phyloP scores from a whole-genome alignment of 2,329 filamentous ascomycete species.

The Pseudogymnoascus sp. region DNA sequence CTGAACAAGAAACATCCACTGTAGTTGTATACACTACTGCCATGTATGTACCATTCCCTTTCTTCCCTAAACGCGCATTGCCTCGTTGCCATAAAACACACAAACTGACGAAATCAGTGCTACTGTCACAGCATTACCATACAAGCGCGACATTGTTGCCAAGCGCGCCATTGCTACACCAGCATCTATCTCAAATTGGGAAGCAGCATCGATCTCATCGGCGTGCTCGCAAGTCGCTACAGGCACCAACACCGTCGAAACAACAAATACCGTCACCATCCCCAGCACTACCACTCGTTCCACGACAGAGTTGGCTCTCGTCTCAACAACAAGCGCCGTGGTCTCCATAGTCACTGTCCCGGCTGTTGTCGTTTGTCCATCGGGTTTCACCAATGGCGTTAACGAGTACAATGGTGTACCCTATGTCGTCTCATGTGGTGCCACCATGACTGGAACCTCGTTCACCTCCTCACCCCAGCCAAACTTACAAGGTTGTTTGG shows the following conservation, averaged over 20 bases:
- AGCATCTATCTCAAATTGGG: not conserved
- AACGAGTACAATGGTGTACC: not conserved
- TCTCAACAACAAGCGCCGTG: not conserved
- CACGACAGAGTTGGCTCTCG: not conserved
- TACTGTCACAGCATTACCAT: not conserved
- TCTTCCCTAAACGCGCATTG: not conserved
- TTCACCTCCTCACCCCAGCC: not conserved
- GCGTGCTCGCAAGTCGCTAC: not conserved
- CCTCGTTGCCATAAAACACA: not conserved
- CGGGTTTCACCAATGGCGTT: not conserved
- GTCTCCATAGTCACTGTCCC: not conserved
- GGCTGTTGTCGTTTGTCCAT: not conserved
- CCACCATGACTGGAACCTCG: not conserved
- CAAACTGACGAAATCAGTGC: not conserved
- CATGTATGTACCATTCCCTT: not conserved
- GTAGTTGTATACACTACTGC: not conserved
- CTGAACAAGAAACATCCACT: not conserved
- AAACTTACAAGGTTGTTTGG: not conserved
- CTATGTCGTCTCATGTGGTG: not conserved
- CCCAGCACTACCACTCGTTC: not conserved
- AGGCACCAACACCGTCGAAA: not conserved
- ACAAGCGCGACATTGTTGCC: not conserved
- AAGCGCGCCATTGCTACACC: not conserved
- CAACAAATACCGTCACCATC: not conserved
- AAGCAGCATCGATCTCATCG: not conserved